phyloP scores from a whole-genome alignment of 306 rosid species.

The Prosopis cineraria region DNA sequence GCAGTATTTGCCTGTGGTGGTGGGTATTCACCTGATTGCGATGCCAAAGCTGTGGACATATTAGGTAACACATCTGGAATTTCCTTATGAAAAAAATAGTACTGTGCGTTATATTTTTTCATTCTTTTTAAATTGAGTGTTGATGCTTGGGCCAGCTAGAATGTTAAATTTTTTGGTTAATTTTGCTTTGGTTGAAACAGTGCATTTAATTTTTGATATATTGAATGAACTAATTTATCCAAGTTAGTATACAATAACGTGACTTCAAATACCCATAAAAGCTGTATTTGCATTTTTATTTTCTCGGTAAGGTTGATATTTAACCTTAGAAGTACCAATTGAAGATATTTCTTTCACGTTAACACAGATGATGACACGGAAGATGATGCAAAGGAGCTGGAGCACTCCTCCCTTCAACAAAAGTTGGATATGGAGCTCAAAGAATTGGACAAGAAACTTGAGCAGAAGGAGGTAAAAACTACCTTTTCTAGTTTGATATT shows the following conservation, averaged over 20 bases:
- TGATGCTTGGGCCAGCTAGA: neutral
- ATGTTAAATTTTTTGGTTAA: neutral
- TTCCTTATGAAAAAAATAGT: neutral
- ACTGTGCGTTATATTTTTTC: neutral
- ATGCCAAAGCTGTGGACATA: constrained; percentile 58
- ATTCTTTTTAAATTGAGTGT: neutral
- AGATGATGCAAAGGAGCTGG: constrained; percentile 82
- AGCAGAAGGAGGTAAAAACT: constrained; percentile 84
- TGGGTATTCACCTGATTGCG: constrained; percentile 69
- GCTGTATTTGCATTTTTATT: constrained; percentile 10
- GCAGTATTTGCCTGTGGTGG: constrained; percentile 55
- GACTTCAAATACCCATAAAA: neutral
- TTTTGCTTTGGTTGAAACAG: constrained; percentile 9
- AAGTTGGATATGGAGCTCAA: constrained; percentile 83
- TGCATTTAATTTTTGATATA: constrained; percentile 1
- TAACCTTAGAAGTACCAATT: neutral
- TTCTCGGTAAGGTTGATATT: neutral
- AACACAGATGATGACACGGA: constrained; percentile 69
- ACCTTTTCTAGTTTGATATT: constrained; percentile 8
- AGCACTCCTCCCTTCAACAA: constrained; percentile 92
- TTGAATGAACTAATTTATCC: constrained; percentile 25
- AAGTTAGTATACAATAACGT: neutral
- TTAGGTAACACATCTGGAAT: constrained; percentile 54
- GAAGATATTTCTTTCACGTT: neutral
- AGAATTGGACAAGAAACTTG: constrained; percentile 90